Evolutionary conservation across 495 filamentous ascomycete genomes (phyloP), one percentile per base, ranked within the genome.

Genomic region (Lepidopterella palustris): DNA sequence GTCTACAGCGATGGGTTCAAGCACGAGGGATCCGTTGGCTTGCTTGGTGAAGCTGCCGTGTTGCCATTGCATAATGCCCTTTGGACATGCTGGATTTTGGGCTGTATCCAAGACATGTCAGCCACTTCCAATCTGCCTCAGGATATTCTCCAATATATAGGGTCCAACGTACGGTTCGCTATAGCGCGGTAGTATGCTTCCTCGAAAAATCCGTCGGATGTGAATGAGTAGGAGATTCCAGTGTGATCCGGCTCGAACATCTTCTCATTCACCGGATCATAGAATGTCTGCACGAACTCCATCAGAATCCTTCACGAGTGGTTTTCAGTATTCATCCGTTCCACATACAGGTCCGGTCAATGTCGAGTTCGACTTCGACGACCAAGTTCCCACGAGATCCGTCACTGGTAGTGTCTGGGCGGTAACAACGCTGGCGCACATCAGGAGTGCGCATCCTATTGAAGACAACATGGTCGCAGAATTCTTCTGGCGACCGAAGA

Each of bases 171-270:
- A 89, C 86, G 88, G 71, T 90, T 90, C 31, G 88, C 72, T 60
- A 90, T 69, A 23, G 86, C 85, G 53, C 87, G 77, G 72, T 89
- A 92, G 68, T 84, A 82, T 18, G 88, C 87, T 65, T 84, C 80
- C 71, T 92, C 88, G 67, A 82, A 92, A 71, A 81, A 75, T 24
- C 88, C 87, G 63, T 89, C 80, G 53, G 72, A 77, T 4, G 85
- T 87, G 67, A 92, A 92, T 6, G 88, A 90, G 71, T 88, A 92
- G 0, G 88, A 90, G 66, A 88, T 87, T n/a, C 88, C 88, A 0
- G 88, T 84, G 60, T 83, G 76, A 20, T 76, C 71, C 1, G 88
- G 88, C 68, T 92, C 88, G 62, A 83, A 79, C 45, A 92, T 77
- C 53, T 73, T 73, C 60, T 90, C 88, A 42, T 83, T 80, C 45